A percentile compares a stretch with the other conserved stretches of the same genome.
Evolutionary conservation across 148 eudicot species (phyloP).

Genomic region (Vaccinium corymbosum): DNA sequence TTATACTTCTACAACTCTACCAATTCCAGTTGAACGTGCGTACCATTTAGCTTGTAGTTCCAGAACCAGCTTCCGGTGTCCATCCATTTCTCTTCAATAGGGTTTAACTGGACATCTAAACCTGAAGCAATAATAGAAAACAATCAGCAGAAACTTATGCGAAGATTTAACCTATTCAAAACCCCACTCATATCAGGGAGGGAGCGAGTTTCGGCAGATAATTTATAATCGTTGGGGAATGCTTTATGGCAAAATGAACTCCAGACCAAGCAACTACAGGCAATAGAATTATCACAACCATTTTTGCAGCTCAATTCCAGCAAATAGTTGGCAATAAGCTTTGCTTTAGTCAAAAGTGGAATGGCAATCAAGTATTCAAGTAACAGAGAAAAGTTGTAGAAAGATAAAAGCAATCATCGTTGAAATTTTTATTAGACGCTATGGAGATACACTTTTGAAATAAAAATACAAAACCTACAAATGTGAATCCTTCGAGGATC

Average conservation of each 20-base stretch:
- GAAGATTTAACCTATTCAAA: not conserved
- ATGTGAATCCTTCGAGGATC: not conserved
- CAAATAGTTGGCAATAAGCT: not conserved
- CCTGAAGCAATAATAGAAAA: conserved; percentile 42
- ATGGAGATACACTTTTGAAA: not conserved
- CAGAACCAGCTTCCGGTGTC: conserved; percentile 91
- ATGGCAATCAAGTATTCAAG: not conserved
- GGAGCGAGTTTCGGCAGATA: not conserved
- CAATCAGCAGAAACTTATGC: conserved; percentile 7
- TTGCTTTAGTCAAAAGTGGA: not conserved
- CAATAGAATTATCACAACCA: not conserved
- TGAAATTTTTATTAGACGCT: not conserved
- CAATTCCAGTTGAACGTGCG: conserved; percentile 68
- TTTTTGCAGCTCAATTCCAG: conserved; percentile 1
- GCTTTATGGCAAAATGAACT: not conserved
- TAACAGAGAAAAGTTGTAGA: not conserved
- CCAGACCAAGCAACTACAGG: not conserved
- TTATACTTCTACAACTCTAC: conserved; percentile 48
- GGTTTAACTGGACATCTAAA: conserved; percentile 49
- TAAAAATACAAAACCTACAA: not conserved
- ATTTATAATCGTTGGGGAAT: not conserved
- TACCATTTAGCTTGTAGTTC: conserved; percentile 66
- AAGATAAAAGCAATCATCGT: not conserved
- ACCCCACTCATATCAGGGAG: not conserved
- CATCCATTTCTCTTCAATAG: conserved; percentile 53